Base-by-base conservation (phyloP, 2,329 filamentous ascomycete species). In the Didymella lethalis region DNA sequence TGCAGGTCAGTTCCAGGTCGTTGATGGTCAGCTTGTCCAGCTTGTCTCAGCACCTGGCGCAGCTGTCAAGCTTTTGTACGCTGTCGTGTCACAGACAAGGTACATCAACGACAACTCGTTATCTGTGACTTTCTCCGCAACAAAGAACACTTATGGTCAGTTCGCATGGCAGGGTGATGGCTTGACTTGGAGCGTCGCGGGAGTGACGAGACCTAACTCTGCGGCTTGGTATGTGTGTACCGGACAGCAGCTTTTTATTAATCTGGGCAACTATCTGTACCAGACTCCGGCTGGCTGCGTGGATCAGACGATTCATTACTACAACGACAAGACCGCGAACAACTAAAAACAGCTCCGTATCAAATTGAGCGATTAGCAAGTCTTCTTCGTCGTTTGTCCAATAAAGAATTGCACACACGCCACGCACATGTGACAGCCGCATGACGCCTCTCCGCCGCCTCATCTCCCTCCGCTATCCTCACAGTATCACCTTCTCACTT, bases 141-240 rank as follows among this genome's bases (percentile, higher is more conserved):
- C 76, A 40, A 78, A 82, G 69, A 86, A 84, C 69, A 74, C 78
- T 0, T 87, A 84, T 57, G 85, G 85, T 7, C 81, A 80, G 0
- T 88, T 88, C 69, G 80, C 74, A 0, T 88, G 82, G 71, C 81
- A 82, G 62, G 85, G 85, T n/a, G 85, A 88, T 70, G 81, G 84
- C 2, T 69, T 87, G 32, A 83, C 82, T 11, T 88, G 85, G 86
- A 79, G 73, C 52, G 79, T 77, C 14, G 69, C 79, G 1, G 80
- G 78, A 25, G 73, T 87, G 32, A 74, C 76, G 48, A 72, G 85
- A 34, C 85, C 84, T 49, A 88, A 88, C 68, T 67, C 80, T 44
- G 83, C 81, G 20, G 85, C 86, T 1, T 88, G 85, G 84, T 81
- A 86, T 63, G 85, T 88, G 51, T 88, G 85, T 62, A 76, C 75